A percentile compares a stretch with the other conserved stretches of the same genome.
These are phyloP conservation scores for Castanea crenata DNA, from an alignment of 306 rosid genomes.

Conservation along the genomic window DNA sequence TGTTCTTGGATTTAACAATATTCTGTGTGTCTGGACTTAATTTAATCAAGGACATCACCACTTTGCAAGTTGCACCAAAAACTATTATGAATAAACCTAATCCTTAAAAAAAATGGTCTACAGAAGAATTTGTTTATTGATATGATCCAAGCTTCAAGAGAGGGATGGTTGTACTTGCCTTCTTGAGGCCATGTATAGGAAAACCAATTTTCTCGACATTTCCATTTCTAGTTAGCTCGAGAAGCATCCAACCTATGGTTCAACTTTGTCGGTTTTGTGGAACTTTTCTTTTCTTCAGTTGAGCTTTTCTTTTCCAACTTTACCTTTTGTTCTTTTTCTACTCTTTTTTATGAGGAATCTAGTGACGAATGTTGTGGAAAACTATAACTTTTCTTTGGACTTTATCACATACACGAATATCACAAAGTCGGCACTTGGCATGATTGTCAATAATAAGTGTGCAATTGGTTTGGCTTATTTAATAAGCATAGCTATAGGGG, in stretches of 20 bases:
- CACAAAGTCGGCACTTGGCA: constrained; percentile 13
- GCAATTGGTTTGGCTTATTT: not conserved
- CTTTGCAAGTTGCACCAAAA: not conserved
- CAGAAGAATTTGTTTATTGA: not conserved
- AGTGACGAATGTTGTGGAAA: constrained; percentile 28
- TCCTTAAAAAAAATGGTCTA: not conserved
- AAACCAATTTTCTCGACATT: constrained; percentile 13
- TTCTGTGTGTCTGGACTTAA: not conserved
- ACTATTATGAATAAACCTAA: no score
- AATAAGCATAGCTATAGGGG: no score
- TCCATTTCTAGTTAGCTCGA: constrained; percentile 38
- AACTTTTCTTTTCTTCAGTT: constrained; percentile 22
- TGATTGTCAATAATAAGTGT: constrained; percentile 25
- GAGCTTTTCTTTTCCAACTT: constrained; percentile 21
- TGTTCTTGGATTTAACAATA: not conserved
- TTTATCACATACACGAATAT: not conserved
- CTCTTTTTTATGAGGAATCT: constrained; percentile 37
- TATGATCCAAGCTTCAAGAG: not conserved
- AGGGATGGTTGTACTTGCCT: constrained; percentile 20
- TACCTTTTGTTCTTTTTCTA: not conserved
- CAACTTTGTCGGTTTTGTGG: constrained; percentile 39
- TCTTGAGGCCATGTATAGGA: constrained; percentile 7
- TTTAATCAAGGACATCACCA: not conserved
- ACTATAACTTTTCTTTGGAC: not conserved
- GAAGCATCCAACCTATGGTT: constrained; percentile 38